These are phyloP conservation scores for Diaporthe eres DNA, from an alignment of 2,329 filamentous ascomycete species.

Conservation along the genomic window DNA sequence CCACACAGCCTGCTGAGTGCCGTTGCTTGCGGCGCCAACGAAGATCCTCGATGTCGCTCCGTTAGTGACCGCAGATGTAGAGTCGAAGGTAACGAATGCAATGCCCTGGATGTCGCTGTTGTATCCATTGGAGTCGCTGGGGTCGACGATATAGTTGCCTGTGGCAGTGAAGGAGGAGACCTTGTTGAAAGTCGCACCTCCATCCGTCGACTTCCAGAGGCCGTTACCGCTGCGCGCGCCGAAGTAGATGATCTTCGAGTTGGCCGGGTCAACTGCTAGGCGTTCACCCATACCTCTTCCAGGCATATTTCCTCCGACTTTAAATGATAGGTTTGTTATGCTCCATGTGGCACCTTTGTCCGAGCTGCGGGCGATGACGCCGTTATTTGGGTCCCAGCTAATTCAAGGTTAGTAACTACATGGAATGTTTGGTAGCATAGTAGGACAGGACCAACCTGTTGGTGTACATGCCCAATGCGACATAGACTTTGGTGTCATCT, in stretches of 20 bases:
- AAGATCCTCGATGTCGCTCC: constrained; percentile 70
- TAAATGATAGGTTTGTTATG: constrained; percentile 66
- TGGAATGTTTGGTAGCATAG: too few species aligned
- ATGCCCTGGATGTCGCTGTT: constrained; percentile 63
- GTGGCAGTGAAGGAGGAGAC: constrained; percentile 66
- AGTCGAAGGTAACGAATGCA: constrained; percentile 68
- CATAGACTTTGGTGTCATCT: constrained; percentile 65
- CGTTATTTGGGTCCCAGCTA: constrained; percentile 65
- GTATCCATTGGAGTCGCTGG: constrained; percentile 60
- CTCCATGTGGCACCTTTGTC: constrained; percentile 68
- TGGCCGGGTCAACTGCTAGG: constrained; percentile 70
- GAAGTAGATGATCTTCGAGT: constrained; percentile 70
- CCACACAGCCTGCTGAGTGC: constrained; percentile 64
- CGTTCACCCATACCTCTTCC: constrained; percentile 72
- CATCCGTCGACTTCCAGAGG: constrained; percentile 70
- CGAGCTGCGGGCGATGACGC: constrained; percentile 67
- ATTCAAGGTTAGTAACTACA: not conserved
- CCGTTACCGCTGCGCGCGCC: constrained; percentile 72
- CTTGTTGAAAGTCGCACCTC: constrained; percentile 66
- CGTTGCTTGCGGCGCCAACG: constrained; percentile 68
- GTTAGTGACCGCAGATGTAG: constrained; percentile 59
- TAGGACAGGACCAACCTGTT: constrained; percentile 55
- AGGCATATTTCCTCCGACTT: constrained; percentile 74
- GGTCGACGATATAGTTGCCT: constrained; percentile 63
- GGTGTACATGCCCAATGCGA: constrained; percentile 71